Conservation (phyloP, 768 basidiomycete species). For the Psilocybe cyanescens region DNA sequence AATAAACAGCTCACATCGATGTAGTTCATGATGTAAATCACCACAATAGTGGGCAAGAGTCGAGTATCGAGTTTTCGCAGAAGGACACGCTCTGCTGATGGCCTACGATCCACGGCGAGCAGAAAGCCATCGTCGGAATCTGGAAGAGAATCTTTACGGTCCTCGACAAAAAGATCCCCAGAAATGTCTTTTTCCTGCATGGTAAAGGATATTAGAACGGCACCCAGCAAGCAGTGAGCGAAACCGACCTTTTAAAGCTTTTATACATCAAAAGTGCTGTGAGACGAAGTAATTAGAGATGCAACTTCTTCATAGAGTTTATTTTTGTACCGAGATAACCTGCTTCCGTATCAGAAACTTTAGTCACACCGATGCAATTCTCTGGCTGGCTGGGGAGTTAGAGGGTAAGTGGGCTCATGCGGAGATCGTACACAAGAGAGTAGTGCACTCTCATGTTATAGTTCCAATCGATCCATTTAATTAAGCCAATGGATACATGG, state of each 20-base stretch:
- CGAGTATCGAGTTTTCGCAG: conserved; percentile 59
- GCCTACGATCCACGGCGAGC: neutral
- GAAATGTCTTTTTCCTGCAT: conserved; percentile 4
- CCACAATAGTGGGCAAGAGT: conserved; percentile 56
- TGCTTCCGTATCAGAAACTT: neutral
- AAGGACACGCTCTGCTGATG: conserved; percentile 41
- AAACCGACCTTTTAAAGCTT: neutral
- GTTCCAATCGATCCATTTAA: neutral
- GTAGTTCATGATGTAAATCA: conserved; percentile 70
- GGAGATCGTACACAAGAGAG: neutral
- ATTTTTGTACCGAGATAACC: neutral
- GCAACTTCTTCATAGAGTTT: neutral
- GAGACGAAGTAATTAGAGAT: neutral
- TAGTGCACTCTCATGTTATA: neutral
- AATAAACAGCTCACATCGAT: conserved; percentile 50
- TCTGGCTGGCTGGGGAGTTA: neutral
- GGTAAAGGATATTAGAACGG: neutral
- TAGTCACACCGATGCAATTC: neutral
- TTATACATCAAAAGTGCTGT: neutral
- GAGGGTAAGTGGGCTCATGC: neutral
- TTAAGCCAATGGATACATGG: neutral
- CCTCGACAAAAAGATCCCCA: neutral
- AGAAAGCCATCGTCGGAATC: conserved; percentile 1
- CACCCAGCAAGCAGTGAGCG: neutral
- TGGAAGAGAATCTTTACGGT: neutral